Percentiles rank a stretch among this genome's conserved stretches.
These are phyloP conservation scores for Candolleomyces eurysporus DNA, from an alignment of 768 basidiomycete species.

Conservation along the genomic window DNA sequence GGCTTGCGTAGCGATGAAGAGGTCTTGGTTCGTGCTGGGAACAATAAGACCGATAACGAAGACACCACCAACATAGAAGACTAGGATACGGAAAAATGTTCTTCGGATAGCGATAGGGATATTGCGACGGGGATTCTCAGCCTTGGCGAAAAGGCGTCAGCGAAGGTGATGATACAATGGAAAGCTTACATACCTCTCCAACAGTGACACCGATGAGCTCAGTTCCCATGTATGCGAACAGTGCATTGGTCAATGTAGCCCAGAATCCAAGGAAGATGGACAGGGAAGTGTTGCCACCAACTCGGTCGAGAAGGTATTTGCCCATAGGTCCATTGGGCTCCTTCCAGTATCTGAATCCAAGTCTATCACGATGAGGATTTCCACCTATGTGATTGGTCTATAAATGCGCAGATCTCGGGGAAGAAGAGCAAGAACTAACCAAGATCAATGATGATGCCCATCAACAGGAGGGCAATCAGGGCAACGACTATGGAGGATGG, in stretches of 20 bases:
- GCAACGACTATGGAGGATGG: conserved; percentile 31
- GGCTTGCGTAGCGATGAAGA: conserved; percentile 44
- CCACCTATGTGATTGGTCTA: conserved; percentile 38
- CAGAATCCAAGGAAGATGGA: conserved; percentile 71
- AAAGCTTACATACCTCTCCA: conserved; percentile 33
- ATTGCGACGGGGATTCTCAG: conserved; percentile 70
- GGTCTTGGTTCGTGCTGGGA: conserved; percentile 52
- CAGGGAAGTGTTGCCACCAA: conserved; percentile 47
- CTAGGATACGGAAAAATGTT: conserved; percentile 56
- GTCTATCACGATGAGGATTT: conserved; percentile 44
- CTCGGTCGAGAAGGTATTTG: conserved; percentile 44
- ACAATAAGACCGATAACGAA: conserved; percentile 73
- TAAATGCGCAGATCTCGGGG: conserved; percentile 32
- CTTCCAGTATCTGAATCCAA: conserved; percentile 50
- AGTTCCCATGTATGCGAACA: conserved; percentile 74
- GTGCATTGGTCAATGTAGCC: conserved; percentile 66
- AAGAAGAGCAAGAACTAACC: conserved; percentile 37
- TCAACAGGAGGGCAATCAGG: conserved; percentile 50
- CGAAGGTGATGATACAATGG: neutral
- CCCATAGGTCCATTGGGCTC: conserved; percentile 58
- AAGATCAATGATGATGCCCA: conserved; percentile 65
- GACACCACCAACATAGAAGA: conserved; percentile 69
- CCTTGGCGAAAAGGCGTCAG: conserved; percentile 29
- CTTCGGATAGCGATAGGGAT: conserved; percentile 67
- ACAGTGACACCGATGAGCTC: conserved; percentile 70